Base-by-base conservation (phyloP, 768 basidiomycete genomes). In the Lentinula detonsa region DNA sequence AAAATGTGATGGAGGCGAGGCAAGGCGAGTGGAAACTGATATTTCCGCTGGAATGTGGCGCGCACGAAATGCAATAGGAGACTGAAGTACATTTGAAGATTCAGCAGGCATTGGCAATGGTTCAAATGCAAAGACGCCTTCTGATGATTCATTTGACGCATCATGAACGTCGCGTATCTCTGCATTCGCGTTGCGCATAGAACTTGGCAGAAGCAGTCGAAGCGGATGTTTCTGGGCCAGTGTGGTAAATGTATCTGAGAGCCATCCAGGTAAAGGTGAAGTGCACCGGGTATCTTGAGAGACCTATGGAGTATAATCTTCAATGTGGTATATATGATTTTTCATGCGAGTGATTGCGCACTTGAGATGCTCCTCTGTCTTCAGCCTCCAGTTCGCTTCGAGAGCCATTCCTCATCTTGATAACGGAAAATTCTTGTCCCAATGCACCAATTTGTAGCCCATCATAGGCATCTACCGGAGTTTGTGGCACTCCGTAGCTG, bases 261-360 rank as follows among this genome's bases (percentile, higher is more conserved):
- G 77, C 87, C 87, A 89, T 28, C 68, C 65, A 3, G 87, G 87
- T 23, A 87, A 71, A 4, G 74, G 64, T 45, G 72, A 71, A 45
- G 60, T 61, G 61, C 61, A 50, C 53, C 58, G 64, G 61, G 67
- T 68, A 35, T 57, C 57, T n/a, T 69, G 65, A 34, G 61, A 61
- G 37, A 37, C 58, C 64, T 60, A 23, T 37, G 23, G 40, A 52
- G 33, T 31, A 21, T 42, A 9, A 23, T 9, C 9, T 10, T 40
- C 18, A 48, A 11, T 23, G 16, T 11, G 40, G 43, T 45, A 1
- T 28, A 16, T 11, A 34, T 13, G 13, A 15, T 10, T 51, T 15
- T 33, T 21, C 9, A 11, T 23, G 18, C 46, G 8, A 43, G 37
- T 16, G 28, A 43, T 43, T 39, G n/a, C 57, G 28, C 23, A 48